Base-by-base conservation (phyloP, 140 eudicot genomes). In the Oenanthe javanica region DNA sequence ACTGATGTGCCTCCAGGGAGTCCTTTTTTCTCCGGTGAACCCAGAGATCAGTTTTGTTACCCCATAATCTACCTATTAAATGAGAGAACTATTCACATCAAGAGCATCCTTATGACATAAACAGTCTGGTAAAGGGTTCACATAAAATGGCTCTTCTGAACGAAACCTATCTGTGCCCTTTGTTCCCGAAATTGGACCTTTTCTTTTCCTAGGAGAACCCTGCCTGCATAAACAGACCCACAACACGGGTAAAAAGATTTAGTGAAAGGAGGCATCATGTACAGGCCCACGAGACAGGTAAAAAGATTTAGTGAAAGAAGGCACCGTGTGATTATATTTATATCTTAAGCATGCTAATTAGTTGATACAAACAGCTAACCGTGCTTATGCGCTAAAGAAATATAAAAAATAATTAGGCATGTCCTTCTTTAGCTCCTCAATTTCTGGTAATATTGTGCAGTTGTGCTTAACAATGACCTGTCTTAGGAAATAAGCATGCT, bases 151-250 rank as follows among this genome's bases (percentile, higher is more conserved):
- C 80, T 94, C 98, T 82, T 94, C 98, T 19, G 98, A 86, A 40
- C 97, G 96, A 77, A 95, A 95, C 82, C 99, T 88, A 71, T 95
- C 99, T 40, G 80, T 92, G 46, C 99, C 99, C 87, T 88, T 95
- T 76, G 99, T 92, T 82, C 99, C 99, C 38, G 97, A 12, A 47
- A 90, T 82, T 31, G 99, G 99, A 16, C 99, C 99, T 84, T 95
- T 95, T 81, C 99, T 88, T 87, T 88, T 92, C 76, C 97, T 81
- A 5, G 97, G 97, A 7, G 97, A 88, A 16, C 99, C 97, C 88
- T 90, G 97, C 91, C 99, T 95, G 92, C 72, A 16, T 69, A 70
- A 21, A 81, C 75, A 66, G 25, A 76, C 50, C 38, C 76, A 72
- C 40, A 42, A 25, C 40, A 27, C 38, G 9, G 40, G 18, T 75